Evolutionary conservation across 2,329 filamentous ascomycete genomes (phyloP).

Genomic region (Neofusicoccum kwambonambiense): DNA sequence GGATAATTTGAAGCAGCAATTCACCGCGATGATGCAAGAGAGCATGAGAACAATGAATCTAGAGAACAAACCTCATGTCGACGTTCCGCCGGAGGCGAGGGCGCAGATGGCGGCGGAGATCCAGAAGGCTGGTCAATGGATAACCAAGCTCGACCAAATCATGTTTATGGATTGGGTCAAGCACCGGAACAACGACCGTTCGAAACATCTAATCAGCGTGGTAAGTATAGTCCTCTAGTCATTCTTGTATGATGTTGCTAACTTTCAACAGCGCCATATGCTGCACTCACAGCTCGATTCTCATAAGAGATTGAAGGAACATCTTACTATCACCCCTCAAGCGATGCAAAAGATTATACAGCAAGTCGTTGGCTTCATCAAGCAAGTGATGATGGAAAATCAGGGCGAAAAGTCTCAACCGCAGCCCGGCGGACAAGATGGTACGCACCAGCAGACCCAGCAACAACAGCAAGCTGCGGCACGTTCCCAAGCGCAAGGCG

Average conservation of each 20-base stretch:
- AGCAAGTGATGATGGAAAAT: conserved; percentile 20
- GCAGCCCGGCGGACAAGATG: neutral
- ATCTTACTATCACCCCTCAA: neutral
- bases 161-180: conserved; percentile 8
- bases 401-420: conserved; percentile 2
- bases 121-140: neutral
- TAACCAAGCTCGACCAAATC: conserved; percentile 12
- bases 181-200: neutral
- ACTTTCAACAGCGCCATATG: neutral
- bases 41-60: conserved; percentile 28
- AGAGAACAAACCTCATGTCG: conserved; percentile 23
- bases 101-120: conserved; percentile 26
- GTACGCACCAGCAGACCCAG: neutral
- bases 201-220: neutral
- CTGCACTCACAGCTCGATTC: conserved; percentile 8
- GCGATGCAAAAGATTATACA: conserved; percentile 13
- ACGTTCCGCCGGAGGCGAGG: conserved; percentile 26
- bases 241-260: neutral
- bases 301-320: neutral
- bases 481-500: conserved; percentile 19
- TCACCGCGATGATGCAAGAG: conserved; percentile 30
- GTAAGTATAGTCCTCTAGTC: neutral
- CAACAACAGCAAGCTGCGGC: conserved; percentile 9
- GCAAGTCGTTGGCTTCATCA: conserved; percentile 29
- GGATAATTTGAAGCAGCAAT: conserved; percentile 23